Conservation (phyloP, 805 yeast species). For the Yarrowia sp. region DNA sequence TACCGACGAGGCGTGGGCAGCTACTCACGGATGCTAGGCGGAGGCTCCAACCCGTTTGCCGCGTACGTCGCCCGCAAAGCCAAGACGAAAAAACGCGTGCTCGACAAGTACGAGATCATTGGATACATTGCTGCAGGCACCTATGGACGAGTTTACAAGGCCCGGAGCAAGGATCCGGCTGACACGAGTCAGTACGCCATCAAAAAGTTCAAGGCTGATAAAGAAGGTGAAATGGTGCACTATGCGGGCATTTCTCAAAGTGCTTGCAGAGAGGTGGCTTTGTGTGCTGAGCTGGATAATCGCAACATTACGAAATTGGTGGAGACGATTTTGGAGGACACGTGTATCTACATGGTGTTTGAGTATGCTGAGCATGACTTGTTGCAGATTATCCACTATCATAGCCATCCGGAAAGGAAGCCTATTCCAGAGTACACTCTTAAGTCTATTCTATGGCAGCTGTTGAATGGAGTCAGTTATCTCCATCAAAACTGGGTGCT, state of each 20-base stretch:
- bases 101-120: constrained; percentile 79
- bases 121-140: constrained; percentile 99
- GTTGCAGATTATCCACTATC: constrained; percentile 89
- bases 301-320: constrained; percentile 74
- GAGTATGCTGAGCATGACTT: constrained; percentile 96
- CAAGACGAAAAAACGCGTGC: constrained; percentile 48
- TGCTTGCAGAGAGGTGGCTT: constrained; percentile 94
- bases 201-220: constrained; percentile 91
- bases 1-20: constrained; percentile 24
- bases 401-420: constrained; percentile 81
- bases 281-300: constrained; percentile 83
- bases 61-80: constrained; percentile 22
- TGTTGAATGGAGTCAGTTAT: constrained; percentile 84
- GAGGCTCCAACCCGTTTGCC: constrained; percentile 16
- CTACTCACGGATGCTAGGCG: constrained; percentile 19
- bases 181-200: constrained; percentile 63
- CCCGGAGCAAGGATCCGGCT: constrained; percentile 42
- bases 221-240: constrained; percentile 82
- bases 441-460: constrained; percentile 88
- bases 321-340: constrained; percentile 83
- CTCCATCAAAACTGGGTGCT: constrained; percentile 94
- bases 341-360: constrained; percentile 89
- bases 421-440: constrained; percentile 76
- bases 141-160: constrained; percentile 93
- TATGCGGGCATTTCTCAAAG: constrained; percentile 95